Evolutionary conservation across 768 basidiomycete genomes (phyloP), one percentile per base, ranked within the genome.

Genomic region (Pisolithus sp.): DNA sequence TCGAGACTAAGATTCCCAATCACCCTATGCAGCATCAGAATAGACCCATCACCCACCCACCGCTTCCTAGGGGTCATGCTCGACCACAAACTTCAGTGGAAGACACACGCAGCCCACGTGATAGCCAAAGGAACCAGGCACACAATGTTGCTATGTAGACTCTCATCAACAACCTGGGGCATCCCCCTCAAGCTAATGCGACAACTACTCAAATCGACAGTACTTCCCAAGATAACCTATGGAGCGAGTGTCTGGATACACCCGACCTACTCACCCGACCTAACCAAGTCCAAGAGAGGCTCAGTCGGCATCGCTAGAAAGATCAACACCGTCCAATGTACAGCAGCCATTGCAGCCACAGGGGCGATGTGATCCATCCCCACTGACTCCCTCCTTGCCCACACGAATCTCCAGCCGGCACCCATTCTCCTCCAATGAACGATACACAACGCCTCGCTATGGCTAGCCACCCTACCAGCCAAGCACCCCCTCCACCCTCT

Each of bases 51-150:
- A 5, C 18, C 36, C 9, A 48, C 42, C 1, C 39, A 38, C 28
- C 18, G 30, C 4, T 54, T 57, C 7, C 50, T 51, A 12, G 28
- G 54, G 1, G 17, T 57, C 2, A 24, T 57, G 1, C n/a, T 57
- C 0, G 21, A 54, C 50, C 53, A 55, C 6, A 42, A 46, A 30
- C 46, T 48, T 0, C 7, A 21, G 4, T 51, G 48, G 42, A 50
- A 45, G 12, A 6, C 7, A 5, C 50, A 54, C 1, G n/a, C 45
- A 21, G 34, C 34, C 0, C 4, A 38, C 0, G 24, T 48, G 0
- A 23, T 53, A 2, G 43, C 40, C 0, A 53, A 53, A 21, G 48
- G 52, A 2, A 39, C 37, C 2, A 28, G 23, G 9, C 49, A 53
- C 3, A 34, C 48, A 0, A n/a, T 53, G 2, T 20, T 45, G 9